Base-by-base conservation (phyloP, 768 basidiomycete species). In the Sporobolomyces pararoseus region DNA sequence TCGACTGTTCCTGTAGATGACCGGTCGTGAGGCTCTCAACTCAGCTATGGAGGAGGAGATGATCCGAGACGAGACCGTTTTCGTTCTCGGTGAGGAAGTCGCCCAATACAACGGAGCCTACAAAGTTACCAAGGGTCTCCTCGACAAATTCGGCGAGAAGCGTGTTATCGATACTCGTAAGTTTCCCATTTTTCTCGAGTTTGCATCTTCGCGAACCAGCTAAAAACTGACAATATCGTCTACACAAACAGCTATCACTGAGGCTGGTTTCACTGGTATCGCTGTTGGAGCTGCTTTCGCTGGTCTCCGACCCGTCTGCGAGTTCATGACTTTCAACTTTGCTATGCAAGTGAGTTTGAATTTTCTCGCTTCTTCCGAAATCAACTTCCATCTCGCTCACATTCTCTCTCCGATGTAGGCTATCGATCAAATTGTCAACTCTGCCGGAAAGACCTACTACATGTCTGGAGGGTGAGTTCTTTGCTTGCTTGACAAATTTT, bases 271-370 rank as follows among this genome's bases (percentile, higher is more conserved):
- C 81, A 90, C 91, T 80, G 96, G 96, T 82, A 78, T 99, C 66
- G 95, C 95, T 5, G 89, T 92, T 69, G 96, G 96, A 79, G 87
- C 96, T 70, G 96, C 91, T 53, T 85, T 98, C 42, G 87, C 91
- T 77, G 96, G 96, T 78, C 86, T 99, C 65, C 86, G 94, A 76
- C 96, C 96, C 70, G 84, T 99, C 78, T 97, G 94, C 85, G 95
- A 98, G 84, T 99, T 97, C 84, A 98, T 97, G 95, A 98, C 95
- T 21, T 98, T 95, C 85, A 98, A 99, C 85, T 98, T 99, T 79
- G 95, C 95, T 74, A 99, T 98, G 95, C 92, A 94, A 82, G 77
- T 71, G 47, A 66, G 77, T 66, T 31, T 29, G 10, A 29, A n/a
- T 34, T 27, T 47, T 59, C 14, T 23, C 39, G n/a, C 21, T 47